Percentiles rank a stretch among this genome's conserved stretches.
These are phyloP conservation scores for Tilletiopsis washingtonensis DNA, from an alignment of 1,284 basidiomycete genomes.

Conservation along the genomic window DNA sequence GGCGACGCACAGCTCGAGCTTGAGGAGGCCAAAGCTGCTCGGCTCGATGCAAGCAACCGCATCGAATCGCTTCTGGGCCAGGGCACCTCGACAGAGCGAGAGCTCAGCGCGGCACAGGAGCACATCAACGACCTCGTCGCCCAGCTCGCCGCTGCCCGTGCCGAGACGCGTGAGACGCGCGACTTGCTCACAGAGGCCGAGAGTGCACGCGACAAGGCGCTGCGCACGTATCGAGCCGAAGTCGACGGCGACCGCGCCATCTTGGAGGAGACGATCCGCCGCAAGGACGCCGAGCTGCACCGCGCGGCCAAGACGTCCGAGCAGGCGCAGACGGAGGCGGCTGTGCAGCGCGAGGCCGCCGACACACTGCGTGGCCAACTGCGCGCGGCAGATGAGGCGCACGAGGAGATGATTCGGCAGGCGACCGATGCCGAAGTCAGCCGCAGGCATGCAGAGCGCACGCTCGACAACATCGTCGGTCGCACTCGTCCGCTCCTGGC, in stretches of 20 bases:
- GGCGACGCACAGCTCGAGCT: slow-evolving; percentile 32
- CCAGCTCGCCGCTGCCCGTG: slow-evolving; percentile 25
- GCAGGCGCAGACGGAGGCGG: slow-evolving; percentile 10
- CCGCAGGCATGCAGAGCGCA: slow-evolving; percentile 18
- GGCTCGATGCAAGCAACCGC: slow-evolving; percentile 31
- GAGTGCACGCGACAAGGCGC: slow-evolving; percentile 22
- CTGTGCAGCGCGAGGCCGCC: slow-evolving; percentile 9
- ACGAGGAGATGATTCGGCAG: slow-evolving; percentile 31
- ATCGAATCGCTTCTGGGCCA: slow-evolving; percentile 36
- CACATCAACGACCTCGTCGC: slow-evolving; percentile 34
- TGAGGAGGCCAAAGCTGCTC: slow-evolving; percentile 30
- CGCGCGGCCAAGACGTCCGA: slow-evolving; percentile 16
- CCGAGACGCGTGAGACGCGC: slow-evolving; percentile 23
- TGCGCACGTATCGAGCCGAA: slow-evolving; percentile 33
- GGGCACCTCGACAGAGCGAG: slow-evolving; percentile 29
- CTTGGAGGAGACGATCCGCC: slow-evolving; percentile 32
- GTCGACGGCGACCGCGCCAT: slow-evolving; percentile 41
- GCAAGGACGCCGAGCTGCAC: slow-evolving; percentile 22
- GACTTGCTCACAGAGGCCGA: slow-evolving; percentile 30
- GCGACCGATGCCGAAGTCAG: slow-evolving; percentile 23
- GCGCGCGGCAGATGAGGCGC: slow-evolving; percentile 32
- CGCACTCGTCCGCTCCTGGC: slow-evolving; percentile 16
- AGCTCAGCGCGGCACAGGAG: slow-evolving; percentile 28
- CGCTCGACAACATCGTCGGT: slow-evolving; percentile 24
- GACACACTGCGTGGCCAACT: slow-evolving; percentile 30